Conservation (phyloP, 1,284 basidiomycete species). For the Leccinum huronense region DNA sequence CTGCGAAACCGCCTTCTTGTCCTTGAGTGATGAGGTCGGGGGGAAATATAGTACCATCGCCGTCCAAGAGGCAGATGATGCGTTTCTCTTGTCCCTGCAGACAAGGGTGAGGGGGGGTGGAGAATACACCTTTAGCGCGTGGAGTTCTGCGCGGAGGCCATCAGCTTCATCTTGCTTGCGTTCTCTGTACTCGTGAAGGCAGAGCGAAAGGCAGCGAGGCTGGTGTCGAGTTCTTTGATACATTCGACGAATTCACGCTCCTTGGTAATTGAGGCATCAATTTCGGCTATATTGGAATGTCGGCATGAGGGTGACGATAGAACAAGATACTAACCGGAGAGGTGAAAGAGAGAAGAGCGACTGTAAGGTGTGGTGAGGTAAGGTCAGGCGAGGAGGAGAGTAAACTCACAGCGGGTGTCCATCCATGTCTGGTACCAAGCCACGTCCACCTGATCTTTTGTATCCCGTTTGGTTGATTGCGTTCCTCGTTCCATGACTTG, state of each 20-base stretch:
- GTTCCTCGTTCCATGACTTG: slow-evolving; percentile 65
- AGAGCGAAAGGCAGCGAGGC: slow-evolving; percentile 22
- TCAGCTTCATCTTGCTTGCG: slow-evolving; percentile 20
- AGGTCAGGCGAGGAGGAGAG: fast-evolving
- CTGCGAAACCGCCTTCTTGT: slow-evolving; percentile 53
- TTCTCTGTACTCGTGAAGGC: slow-evolving; percentile 27
- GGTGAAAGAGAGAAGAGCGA: slow-evolving; percentile 7
- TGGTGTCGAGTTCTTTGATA: slow-evolving; percentile 31
- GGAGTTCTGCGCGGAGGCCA: slow-evolving; percentile 26
- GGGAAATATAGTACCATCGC: slow-evolving; percentile 64
- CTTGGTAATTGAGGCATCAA: slow-evolving; percentile 26
- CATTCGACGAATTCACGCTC: slow-evolving; percentile 23
- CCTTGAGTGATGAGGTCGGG: slow-evolving; percentile 52
- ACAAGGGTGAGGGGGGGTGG: slow-evolving; percentile 5
- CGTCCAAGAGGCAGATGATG: slow-evolving; percentile 60
- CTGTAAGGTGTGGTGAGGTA: slow-evolving; percentile 6
- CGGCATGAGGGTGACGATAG: neutral
- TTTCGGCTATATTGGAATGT: slow-evolving; percentile 28
- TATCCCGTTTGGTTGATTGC: slow-evolving; percentile 64
- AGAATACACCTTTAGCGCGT: slow-evolving; percentile 23
- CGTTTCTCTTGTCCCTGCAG: slow-evolving; percentile 46
- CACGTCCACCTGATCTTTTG: slow-evolving; percentile 65
- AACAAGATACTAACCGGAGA: slow-evolving; percentile 20
- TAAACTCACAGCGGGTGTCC: slow-evolving; percentile 22
- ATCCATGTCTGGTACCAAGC: slow-evolving; percentile 22